Base-by-base conservation (phyloP, 2,329 filamentous ascomycete species). In the Hypoxylon sp. region DNA sequence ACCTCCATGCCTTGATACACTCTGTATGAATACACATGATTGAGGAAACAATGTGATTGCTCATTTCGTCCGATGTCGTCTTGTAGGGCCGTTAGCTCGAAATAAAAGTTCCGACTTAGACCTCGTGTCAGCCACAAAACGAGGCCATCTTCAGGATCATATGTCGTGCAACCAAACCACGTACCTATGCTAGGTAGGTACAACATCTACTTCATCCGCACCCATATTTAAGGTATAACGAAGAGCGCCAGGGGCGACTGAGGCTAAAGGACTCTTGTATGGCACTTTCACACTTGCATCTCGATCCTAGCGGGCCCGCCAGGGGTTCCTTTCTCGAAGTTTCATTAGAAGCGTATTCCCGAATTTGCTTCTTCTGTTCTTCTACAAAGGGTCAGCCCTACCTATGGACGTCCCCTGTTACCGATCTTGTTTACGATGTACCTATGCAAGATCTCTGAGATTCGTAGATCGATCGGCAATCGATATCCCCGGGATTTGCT, bases 391-490 rank as follows among this genome's bases (percentile, higher is more conserved):
- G 57, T 64, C 68, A 70, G 68, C 68, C 68, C 68, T 70, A 70
- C 44, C 64, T 60, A 37, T 17, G 27, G 21, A 44, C 24, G 15
- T 39, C 62, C 62, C 54, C 55, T 53, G 62, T 59, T 39, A 54
- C n/a, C 46, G 54, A 63, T 54, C 54, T 56, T 10, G 15, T 17
- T 21, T 17, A 54, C 21, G 48, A 42, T 17, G 27, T 37, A 27
- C 24, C 24, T 27, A 67, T 64, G 67, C 67, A 46, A 67, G 67
- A 69, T 69, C 67, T 46, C 29, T 24, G 15, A 29, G 37, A 48
- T 11, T 32, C 31, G 50, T 31, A 70, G 64, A 68, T 68, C 61
- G 65, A 57, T 65, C 53, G 57, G 55, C 48, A 56, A 70, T 68
- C 68, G 68, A 60, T 35, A 64, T 15, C 6, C 8, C 46, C 61